Base-by-base conservation (phyloP, 1,284 basidiomycete species). In the Laetiporus sulphureus region DNA sequence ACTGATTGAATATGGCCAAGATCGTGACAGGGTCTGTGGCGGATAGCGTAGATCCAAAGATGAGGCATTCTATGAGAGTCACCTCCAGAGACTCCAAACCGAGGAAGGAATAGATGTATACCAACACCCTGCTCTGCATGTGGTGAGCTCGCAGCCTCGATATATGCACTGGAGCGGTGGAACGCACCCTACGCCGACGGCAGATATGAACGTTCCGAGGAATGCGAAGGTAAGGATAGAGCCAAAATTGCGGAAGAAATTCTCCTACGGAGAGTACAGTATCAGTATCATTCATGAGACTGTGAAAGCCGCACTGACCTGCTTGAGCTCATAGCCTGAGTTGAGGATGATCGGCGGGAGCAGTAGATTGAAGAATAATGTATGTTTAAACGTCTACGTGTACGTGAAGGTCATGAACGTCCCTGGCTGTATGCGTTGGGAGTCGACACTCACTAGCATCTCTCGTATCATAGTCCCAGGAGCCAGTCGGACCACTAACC, bases 11-110 rank as follows among this genome's bases (percentile, higher is more conserved):
- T 50, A 99, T 99, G 36, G 95, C 91, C 20, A 99, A 74, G 59
- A 99, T 97, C 1, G 96, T 99, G 24, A 99, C 94, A 0, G 95
- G 96, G 60, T 99, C 95, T 22, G 96, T 99, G 0, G 96, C 95
- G 23, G 91, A 95, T 11, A 99, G 72, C 1, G 95, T 97, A 5
- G 94, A 96, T 23, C 95, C 95, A 60, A 98, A 98, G 35, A 88
- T 91, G 31, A 99, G 77, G 59, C 95, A 98, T 64, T 99, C 96
- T 41, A 93, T 74, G 33, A 91, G 69, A 0, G 80, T 81, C 41
- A 96, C 67, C 41, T 85, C 74, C 42, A 95, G 72, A 0, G 83
- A 83, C 61, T 96, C 92, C 21, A 96, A 73, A 3, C 92, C 92
- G 32, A 98, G 75, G 62, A 91, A 81, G 1, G 92, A 93, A 71